phyloP scores from a whole-genome alignment of 2,329 filamentous ascomycete genomes.

The Sporothrix humicola region DNA sequence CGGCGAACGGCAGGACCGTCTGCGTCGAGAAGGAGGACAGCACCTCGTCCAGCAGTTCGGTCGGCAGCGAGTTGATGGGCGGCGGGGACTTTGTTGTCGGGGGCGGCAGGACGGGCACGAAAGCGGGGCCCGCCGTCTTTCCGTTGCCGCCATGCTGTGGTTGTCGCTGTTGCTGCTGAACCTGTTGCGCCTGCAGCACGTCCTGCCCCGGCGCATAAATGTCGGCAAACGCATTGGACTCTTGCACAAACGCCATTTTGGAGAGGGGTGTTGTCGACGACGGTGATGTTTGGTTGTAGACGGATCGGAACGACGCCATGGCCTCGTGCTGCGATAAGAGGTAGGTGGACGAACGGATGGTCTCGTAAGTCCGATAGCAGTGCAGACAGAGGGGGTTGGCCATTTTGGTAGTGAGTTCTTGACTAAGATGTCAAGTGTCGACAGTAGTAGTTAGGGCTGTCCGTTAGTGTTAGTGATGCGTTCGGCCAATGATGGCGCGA shows the following conservation, averaged over 20 bases:
- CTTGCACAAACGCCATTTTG: constrained; percentile 9
- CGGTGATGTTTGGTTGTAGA: background rate
- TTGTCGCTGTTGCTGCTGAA: background rate
- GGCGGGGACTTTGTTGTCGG: background rate
- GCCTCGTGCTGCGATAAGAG: constrained; percentile 20
- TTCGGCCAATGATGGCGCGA: no score
- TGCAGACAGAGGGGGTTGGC: constrained; percentile 16
- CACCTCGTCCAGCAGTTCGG: constrained; percentile 45
- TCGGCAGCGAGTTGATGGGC: constrained; percentile 16
- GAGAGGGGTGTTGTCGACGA: background rate
- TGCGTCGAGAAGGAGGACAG: constrained; percentile 42
- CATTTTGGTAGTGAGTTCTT: background rate
- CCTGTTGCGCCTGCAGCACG: background rate
- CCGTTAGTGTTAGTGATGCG: no score
- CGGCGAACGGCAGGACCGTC: constrained; percentile 41
- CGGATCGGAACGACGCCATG: background rate
- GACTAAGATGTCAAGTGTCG: background rate
- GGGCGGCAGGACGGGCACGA: background rate
- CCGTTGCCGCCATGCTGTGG: background rate
- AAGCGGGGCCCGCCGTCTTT: background rate
- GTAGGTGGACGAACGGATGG: constrained; percentile 19
- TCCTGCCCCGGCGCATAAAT: background rate
- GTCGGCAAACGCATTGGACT: background rate
- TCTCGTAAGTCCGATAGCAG: constrained; percentile 24
- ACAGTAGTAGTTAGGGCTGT: background rate